Percentiles rank a stretch among this genome's conserved stretches.
Conservation (phyloP, 257 asterid species). For the Primulina tabacum region DNA sequence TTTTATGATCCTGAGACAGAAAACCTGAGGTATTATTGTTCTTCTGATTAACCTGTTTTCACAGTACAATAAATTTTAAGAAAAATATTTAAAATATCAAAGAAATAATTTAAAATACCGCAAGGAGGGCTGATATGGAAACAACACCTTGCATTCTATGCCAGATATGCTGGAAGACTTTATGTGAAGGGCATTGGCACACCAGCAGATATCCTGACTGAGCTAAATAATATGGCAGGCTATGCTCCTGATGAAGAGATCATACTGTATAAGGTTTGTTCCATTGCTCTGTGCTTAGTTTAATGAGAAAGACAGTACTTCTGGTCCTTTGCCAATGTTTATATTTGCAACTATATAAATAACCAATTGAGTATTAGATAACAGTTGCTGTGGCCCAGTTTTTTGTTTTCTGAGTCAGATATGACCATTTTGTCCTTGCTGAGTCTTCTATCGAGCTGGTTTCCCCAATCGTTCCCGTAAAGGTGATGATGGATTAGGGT, state of each 20-base stretch:
- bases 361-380: conserved; percentile 14
- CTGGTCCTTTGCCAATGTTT: not conserved
- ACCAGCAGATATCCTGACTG: conserved; percentile 38
- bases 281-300: conserved; percentile 10
- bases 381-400: conserved; percentile 6
- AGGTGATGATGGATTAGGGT: conserved; percentile 9
- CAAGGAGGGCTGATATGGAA: conserved; percentile 1
- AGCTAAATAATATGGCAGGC: conserved; percentile 47
- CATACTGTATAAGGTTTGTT: conserved; percentile 48
- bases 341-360: conserved; percentile 1
- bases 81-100: not conserved
- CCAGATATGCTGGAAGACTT: conserved; percentile 43
- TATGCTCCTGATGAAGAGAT: conserved; percentile 46
- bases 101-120: not conserved
- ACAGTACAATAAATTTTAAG: not conserved
- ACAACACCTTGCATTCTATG: conserved; percentile 18
- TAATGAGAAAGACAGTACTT: conserved; percentile 10
- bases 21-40: conserved; percentile 39
- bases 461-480: not conserved
- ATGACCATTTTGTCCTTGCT: conserved; percentile 7
- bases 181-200: conserved; percentile 37
- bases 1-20: conserved; percentile 52
- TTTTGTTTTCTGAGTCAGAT: not conserved
- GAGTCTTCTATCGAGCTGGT: conserved; percentile 12
- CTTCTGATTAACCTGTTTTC: conserved; percentile 15